Percentiles rank a stretch among this genome's conserved stretches.
Evolutionary conservation across 2,329 filamentous ascomycete species (phyloP).

Genomic region (Phyllosticta capitalensis): DNA sequence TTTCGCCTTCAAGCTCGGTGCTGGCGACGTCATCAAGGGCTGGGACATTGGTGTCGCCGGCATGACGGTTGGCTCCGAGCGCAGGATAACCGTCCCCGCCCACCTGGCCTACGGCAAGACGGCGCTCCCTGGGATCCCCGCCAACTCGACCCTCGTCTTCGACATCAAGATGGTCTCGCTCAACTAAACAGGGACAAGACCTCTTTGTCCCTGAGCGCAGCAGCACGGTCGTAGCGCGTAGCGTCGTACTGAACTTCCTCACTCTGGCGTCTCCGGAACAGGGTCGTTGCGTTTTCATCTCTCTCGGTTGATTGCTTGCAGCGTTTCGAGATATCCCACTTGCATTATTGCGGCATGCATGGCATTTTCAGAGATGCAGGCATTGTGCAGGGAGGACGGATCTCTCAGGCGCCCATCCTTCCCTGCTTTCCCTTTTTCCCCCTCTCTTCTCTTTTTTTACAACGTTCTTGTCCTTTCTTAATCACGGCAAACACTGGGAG

Average conservation of each 20-base stretch:
- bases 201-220: too few species aligned
- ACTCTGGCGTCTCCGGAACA: slow-evolving; percentile 14
- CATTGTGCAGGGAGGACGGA: slow-evolving; percentile 31
- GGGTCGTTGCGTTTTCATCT: slow-evolving; percentile 13
- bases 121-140: slow-evolving; percentile 72
- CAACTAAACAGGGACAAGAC: slow-evolving; percentile 25
- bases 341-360: slow-evolving; percentile 24
- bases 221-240: too few species aligned
- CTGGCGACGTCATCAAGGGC: slow-evolving; percentile 95
- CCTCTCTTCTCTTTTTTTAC: background rate
- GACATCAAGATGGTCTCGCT: slow-evolving; percentile 52
- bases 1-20: slow-evolving; percentile 89
- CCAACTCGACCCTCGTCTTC: slow-evolving; percentile 85
- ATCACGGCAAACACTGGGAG: background rate
- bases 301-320: slow-evolving; percentile 18
- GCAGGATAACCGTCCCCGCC: slow-evolving; percentile 81
- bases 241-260: too few species aligned
- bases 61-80: slow-evolving; percentile 90
- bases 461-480: background rate
- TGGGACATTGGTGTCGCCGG: slow-evolving; percentile 93
- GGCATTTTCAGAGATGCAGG: slow-evolving; percentile 8
- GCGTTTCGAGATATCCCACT: slow-evolving; percentile 34
- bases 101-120: slow-evolving; percentile 84
- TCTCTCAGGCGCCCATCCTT: slow-evolving; percentile 21
- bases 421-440: slow-evolving; percentile 1